Base-by-base conservation (phyloP, 768 basidiomycete species). In the Inosperma sp. region DNA sequence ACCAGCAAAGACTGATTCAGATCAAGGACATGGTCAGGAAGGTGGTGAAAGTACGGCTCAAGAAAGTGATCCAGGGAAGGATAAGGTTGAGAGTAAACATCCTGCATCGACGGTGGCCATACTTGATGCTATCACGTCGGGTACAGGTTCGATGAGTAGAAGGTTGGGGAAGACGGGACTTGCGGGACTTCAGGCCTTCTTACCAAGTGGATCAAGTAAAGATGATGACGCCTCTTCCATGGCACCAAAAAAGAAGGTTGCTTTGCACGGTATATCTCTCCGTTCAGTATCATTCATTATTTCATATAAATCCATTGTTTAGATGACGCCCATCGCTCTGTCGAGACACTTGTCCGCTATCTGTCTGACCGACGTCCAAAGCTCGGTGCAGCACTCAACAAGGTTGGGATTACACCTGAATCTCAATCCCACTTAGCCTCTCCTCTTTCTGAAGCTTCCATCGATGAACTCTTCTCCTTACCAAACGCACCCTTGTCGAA, bases 291-390 rank as follows among this genome's bases (percentile, higher is more conserved):
- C 5, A 17, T 23, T 14, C 12, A 3, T 23, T 39, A 49, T n/a
- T 35, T 13, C 40, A n/a, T 53, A 31, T 21, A 16, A 14, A 7
- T 17, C 19, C 3, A 3, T 21, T 23, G 21, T 51, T 16, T 53
- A 84, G 87, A 84, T 56, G 79, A 83, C 25, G 72, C 78, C 50
- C 75, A 76, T 41, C 78, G 80, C 17, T 88, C 94, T 2, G 73
- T 95, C n/a, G 93, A 97, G 64, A 85, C 87, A 0, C 78, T 99
- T 4, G 77, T 92, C 55, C 80, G 85, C 9, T 98, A 93, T 64
- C 80, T 98, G 6, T 82, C 91, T 2, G 93, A 96, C 60, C 82
- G 91, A 9, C 82, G 96, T 10, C 93, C 90, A 9, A 93, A 94
- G 62, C 76, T 97, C 30, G 77, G 72, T 2, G 84, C 84, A 5